Evolutionary conservation across 1,284 basidiomycete genomes (phyloP), one percentile per base, ranked within the genome.

Genomic region (Microbotryum scabiosae): DNA sequence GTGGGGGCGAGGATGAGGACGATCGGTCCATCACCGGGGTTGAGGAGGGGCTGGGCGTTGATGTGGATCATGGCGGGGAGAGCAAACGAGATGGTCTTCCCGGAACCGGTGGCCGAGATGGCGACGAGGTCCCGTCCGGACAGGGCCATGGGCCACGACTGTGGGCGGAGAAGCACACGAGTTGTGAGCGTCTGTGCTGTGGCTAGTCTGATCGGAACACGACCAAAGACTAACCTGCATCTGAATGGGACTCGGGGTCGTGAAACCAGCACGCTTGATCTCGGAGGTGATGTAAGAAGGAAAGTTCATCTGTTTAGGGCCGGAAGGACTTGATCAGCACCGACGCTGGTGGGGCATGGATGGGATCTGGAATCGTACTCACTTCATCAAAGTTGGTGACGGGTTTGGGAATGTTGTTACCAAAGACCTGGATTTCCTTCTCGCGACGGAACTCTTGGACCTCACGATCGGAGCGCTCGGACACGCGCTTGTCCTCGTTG

Each of bases 51-150:
- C 82, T 98, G 96, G 57, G 94, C 94, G 82, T 97, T 98, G 80
- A 98, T 97, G 78, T 98, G 94, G 46, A 98, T 82, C 92, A 98
- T 98, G 61, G 94, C 92, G 56, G 94, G 94, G 53, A 98, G 84
- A 60, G 96, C 93, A 75, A 98, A 98, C 20, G 93, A 87, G 66
- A 98, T 97, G 30, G 94, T 98, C 80, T 98, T 96, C 64, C 92
- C 92, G 73, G 88, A 92, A 69, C 92, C 92, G 25, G 92, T 97
- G 76, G 94, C 90, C 53, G 94, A 92, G 72, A 99, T 92, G 62
- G 96, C 94, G 93, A 73, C 71, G 61, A 73, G 66, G 57, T 73
- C 71, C 26, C 76, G 74, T 67, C 76, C 76, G 56, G 73, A 75
- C 48, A 77, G 72, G 14, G 76, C 76, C 72, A 78, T 76, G 18